Conservation (phyloP, 2,329 filamentous ascomycete genomes). For the Fusarium sacchari region DNA sequence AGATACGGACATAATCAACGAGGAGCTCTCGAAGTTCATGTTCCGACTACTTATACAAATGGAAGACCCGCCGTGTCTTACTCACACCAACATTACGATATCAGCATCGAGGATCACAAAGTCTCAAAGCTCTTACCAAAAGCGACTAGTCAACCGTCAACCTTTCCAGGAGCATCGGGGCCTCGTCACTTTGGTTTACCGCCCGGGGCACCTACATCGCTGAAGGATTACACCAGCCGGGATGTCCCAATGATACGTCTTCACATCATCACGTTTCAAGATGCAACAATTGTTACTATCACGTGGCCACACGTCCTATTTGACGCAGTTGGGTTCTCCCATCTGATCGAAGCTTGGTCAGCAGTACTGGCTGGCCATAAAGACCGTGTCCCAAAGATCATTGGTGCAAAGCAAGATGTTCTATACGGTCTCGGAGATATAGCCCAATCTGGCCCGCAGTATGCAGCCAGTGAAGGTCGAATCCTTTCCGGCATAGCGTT, state of each 20-base stretch:
- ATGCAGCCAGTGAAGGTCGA: neutral
- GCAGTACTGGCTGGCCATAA: rapidly evolving
- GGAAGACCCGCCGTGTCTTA: neutral
- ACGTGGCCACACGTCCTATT: neutral
- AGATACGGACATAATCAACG: rapidly evolving
- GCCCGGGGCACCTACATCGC: rapidly evolving
- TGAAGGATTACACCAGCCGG: neutral
- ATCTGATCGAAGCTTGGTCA: neutral
- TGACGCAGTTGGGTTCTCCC: neutral
- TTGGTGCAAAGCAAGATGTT: neutral
- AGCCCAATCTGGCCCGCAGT: rapidly evolving
- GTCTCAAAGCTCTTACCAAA: rapidly evolving
- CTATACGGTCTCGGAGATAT: neutral
- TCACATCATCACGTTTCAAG: rapidly evolving
- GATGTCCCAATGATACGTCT: neutral
- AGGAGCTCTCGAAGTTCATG: neutral
- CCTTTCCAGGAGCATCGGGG: too few species aligned
- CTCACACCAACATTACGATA: neutral
- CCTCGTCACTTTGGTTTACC: neutral
- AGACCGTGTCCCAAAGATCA: neutral
- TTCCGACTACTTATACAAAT: neutral
- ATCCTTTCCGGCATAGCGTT: neutral
- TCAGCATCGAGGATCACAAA: neutral
- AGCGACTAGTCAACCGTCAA: neutral
- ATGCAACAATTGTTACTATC: neutral